Evolutionary conservation across 2,329 filamentous ascomycete genomes (phyloP), one percentile per base, ranked within the genome.

Genomic region (Xylaria arbuscula): DNA sequence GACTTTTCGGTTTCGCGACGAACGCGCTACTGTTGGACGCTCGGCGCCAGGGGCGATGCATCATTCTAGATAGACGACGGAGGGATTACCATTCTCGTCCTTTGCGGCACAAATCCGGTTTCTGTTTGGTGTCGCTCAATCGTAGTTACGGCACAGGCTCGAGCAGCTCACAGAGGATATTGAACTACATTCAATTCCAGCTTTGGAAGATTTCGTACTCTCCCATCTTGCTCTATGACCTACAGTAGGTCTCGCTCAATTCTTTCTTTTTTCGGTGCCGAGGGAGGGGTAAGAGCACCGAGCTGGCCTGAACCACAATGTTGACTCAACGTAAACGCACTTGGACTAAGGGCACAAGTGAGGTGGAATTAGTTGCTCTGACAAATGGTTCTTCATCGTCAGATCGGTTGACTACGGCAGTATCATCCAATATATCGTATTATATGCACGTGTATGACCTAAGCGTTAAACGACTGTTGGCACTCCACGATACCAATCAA

Each of bases 201-300:
- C n/a, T 7, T 48, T 51, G 58, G 57, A 22, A 32, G 11, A 13
- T 40, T 53, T n/a, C 13, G 5, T 5, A 58, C 40, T 57, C 38
- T 36, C 54, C 32, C 59, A 7, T 40, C 34, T 28, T 17, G 28
- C 13, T 45, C 58, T 51, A 13, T 22, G 54, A 28, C 54, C 8
- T 40, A n/a, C n/a, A n/a, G n/a, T n/a, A 9, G 11, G 11, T 19
- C 59, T 48, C 8, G 24, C 59, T 48, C 8, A n/a, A 42, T 19
- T 34, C 24, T 62, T 62, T 54, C 28, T n/a, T 51, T 51, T 53
- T 58, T 54, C 17, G 36, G 53, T 19, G n/a, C 32, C 10, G 40
- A 34, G 15, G 22, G 48, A 58, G 54, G 38, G 48, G 22, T 36
- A 59, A 65, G 56, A 65, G 55, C 36, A 22, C 32, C 47, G 47